Evolutionary conservation across 2,329 filamentous ascomycete species (phyloP).

Genomic region (Trichoderma polysporum): DNA sequence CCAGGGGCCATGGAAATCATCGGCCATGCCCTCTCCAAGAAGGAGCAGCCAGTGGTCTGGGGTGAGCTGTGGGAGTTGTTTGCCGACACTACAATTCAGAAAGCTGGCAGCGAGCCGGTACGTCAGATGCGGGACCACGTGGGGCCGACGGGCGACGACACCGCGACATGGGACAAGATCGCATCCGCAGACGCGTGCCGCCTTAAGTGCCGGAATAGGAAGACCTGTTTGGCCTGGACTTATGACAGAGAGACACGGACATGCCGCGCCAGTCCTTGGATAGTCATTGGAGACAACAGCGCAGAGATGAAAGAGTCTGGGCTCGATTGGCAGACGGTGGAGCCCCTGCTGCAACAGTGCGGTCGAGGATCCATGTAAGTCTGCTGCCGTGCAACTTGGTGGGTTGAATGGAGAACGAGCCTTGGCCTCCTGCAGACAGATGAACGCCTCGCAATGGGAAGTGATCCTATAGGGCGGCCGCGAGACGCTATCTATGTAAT

Average conservation of each 20-base stretch:
- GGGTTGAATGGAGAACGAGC: not conserved
- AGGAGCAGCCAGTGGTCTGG: conserved; percentile 48
- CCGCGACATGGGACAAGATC: conserved; percentile 39
- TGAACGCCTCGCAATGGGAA: conserved; percentile 3
- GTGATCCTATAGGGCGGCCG: conserved; percentile 2
- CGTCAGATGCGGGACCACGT: conserved; percentile 48
- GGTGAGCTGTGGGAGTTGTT: conserved; percentile 52
- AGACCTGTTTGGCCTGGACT: conserved; percentile 52
- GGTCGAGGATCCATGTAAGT: conserved; percentile 5
- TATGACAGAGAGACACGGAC: conserved; percentile 42
- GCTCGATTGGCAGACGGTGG: conserved; percentile 34
- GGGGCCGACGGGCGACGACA: conserved; percentile 47
- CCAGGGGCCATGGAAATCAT: conserved; percentile 47
- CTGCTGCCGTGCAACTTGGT: not conserved
- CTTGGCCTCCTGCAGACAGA: conserved; percentile 2
- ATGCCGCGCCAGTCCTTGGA: conserved; percentile 51
- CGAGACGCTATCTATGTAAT: conserved; percentile 2
- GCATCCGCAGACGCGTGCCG: conserved; percentile 44
- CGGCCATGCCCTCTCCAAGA: conserved; percentile 41
- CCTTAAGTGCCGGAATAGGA: conserved; percentile 40
- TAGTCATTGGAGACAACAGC: conserved; percentile 43
- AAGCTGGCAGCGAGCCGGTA: conserved; percentile 39
- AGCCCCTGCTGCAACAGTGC: conserved; percentile 30
- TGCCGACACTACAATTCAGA: conserved; percentile 40
- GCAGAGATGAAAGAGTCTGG: conserved; percentile 33